Percentiles rank a stretch among this genome's conserved stretches.
phyloP scores from a whole-genome alignment of 345 rosid species.

The Orychophragmus violaceus region DNA sequence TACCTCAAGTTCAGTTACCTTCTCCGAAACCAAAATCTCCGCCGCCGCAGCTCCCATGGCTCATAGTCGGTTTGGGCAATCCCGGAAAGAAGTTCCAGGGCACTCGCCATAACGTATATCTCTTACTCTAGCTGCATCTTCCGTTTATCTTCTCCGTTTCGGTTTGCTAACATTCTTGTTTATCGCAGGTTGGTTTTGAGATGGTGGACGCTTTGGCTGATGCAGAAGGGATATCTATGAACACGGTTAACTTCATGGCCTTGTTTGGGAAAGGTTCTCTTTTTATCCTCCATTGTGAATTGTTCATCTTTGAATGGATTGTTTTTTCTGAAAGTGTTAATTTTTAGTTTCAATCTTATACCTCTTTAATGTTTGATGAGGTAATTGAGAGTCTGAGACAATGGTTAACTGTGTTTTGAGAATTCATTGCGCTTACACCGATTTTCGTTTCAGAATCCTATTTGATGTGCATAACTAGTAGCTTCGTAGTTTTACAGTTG shows the following conservation, averaged over 20 bases:
- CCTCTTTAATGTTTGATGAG: not conserved
- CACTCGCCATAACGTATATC: slow-evolving; percentile 74
- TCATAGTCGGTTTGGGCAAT: slow-evolving; percentile 84
- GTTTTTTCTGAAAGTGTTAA: not conserved
- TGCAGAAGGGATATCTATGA: slow-evolving; percentile 79
- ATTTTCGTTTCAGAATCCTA: not conserved
- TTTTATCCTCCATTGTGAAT: not conserved
- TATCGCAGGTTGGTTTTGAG: slow-evolving; percentile 74
- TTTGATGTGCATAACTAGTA: not conserved
- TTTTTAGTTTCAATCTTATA: not conserved
- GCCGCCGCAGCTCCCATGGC: slow-evolving; percentile 57
- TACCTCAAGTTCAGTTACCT: not conserved
- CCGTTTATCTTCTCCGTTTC: not conserved
- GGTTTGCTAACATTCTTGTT: not conserved
- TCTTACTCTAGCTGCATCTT: not conserved
- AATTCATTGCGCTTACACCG: not conserved
- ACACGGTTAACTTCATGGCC: slow-evolving; percentile 57
- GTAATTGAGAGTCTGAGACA: too few relatives aligned
- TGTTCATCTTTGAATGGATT: not conserved
- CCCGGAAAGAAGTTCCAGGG: slow-evolving; percentile 73
- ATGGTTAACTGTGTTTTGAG: not conserved
- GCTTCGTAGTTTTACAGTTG: not conserved
- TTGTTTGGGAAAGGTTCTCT: slow-evolving; percentile 67
- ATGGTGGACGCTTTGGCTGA: slow-evolving; percentile 84
- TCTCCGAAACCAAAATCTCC: slow-evolving; percentile 29